These are phyloP conservation scores for Mycena capillaripes DNA, from an alignment of 768 basidiomycete species.

Conservation along the genomic window DNA sequence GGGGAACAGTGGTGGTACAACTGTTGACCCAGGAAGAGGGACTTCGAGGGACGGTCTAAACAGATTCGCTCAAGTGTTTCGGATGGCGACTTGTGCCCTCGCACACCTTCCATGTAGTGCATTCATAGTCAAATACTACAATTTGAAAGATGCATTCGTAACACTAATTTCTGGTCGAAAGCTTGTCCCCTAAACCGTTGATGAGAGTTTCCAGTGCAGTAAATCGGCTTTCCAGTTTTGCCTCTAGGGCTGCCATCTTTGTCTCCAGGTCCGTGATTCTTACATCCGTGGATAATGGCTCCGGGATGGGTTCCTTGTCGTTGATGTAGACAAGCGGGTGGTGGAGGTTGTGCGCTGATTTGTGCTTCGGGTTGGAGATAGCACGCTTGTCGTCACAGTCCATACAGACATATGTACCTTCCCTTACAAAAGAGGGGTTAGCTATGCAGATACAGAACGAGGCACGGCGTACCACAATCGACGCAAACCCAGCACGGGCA, in stretches of 20 bases:
- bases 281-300: not conserved
- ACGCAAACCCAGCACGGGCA: slow-evolving; percentile 31
- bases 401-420: slow-evolving; percentile 16
- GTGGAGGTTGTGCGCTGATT: not conserved
- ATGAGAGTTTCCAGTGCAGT: slow-evolving; percentile 21
- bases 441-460: not conserved
- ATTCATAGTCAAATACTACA: too few relatives aligned
- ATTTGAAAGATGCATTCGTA: too few relatives aligned
- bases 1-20: too few relatives aligned
- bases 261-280: slow-evolving; percentile 9
- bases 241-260: slow-evolving; percentile 20
- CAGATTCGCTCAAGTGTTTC: too few relatives aligned
- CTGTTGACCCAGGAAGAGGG: too few relatives aligned
- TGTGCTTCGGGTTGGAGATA: not conserved
- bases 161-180: not conserved
- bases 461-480: slow-evolving; percentile 14
- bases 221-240: slow-evolving; percentile 25
- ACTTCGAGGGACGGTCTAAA: too few relatives aligned
- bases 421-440: not conserved
- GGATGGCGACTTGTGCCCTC: too few relatives aligned
- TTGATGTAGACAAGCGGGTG: slow-evolving; percentile 17
- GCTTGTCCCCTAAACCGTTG: slow-evolving; percentile 3
- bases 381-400: slow-evolving; percentile 23
- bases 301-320: slow-evolving; percentile 10
- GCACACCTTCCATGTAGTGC: too few relatives aligned